Conservation (phyloP, 176 grass and related monocot genomes). For the Bromus sterilis region DNA sequence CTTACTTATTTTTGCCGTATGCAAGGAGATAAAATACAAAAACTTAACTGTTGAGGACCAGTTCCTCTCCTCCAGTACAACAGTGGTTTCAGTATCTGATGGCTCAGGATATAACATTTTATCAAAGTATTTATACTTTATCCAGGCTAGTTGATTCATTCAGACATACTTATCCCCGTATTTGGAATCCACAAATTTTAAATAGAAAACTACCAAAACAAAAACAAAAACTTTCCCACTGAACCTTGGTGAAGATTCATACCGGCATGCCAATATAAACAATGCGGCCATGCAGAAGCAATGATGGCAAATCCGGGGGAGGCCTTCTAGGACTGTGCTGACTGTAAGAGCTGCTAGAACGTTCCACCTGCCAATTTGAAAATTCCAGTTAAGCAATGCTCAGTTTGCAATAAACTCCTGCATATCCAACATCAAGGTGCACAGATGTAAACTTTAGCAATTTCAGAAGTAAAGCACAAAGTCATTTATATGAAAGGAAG, state of each 20-base stretch:
- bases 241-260: slow-evolving; percentile 28
- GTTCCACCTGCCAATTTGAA: slow-evolving; percentile 45
- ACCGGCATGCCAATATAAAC: slow-evolving; percentile 89
- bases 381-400: slow-evolving; percentile 10
- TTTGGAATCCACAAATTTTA: not conserved
- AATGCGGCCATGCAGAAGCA: slow-evolving; percentile 71
- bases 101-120: not conserved
- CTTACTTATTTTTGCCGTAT: not conserved
- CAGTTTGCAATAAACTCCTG: not conserved
- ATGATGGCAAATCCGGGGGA: slow-evolving; percentile 76
- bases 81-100: not conserved
- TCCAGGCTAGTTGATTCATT: not conserved
- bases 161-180: not conserved
- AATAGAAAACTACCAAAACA: not conserved
- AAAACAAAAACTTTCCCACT: not conserved
- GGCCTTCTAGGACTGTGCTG: slow-evolving; percentile 41
- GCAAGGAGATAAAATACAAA: not conserved
- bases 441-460: not conserved
- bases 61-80: not conserved
- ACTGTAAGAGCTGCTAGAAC: slow-evolving; percentile 60
- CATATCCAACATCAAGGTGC: slow-evolving; percentile 1
- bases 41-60: not conserved
- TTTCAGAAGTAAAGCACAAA: not conserved
- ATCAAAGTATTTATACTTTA: not conserved
- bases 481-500: not conserved